Evolutionary conservation across 1,284 basidiomycete species (phyloP), one percentile per base, ranked within the genome.

Genomic region (Melampsora larici-populina): DNA sequence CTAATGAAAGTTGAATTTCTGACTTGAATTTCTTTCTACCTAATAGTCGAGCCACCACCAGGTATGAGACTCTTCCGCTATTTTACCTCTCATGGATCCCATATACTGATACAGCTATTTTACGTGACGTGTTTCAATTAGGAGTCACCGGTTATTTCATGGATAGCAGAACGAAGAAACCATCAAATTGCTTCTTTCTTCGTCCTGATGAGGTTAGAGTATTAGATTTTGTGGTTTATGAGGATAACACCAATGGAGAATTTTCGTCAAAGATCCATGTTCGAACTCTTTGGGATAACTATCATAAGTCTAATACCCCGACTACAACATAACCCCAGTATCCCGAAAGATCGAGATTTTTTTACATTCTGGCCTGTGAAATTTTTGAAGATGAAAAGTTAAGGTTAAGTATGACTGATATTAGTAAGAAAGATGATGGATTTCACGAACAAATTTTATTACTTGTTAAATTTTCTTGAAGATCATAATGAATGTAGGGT

Each of bases 141-240:
- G 77, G 68, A 9, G 77, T 73, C 2, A 55, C 55, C 21, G 77
- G 77, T 33, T 78, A 78, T 62, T 78, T 78, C 63, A 72, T 29
- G 24, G 74, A 77, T 31, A n/a, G 49, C n/a, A 49, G 11, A 5
- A 77, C 74, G 2, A 48, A 64, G 7, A 26, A 33, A 11, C 67
- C 74, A 15, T 69, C 67, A 29, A 77, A 77, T 40, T 58, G 24
- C 15, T 70, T 77, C 46, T 77, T 77, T 17, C 74, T 77, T 24
- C 55, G 74, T 26, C 74, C 74, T 0, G 29, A 77, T 8, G 66
- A 77, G 36, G 43, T 51, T 26, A 58, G 72, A 43, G 21, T 24
- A 17, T 72, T 67, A 55, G 51, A 70, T 24, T 76, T 75, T 64
- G 46, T 68, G 60, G 18, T 64, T 18, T n/a, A 33, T 63, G 48